These are phyloP conservation scores for Saxophila tyrrhenica DNA, from an alignment of 495 filamentous ascomycete genomes.

Conservation along the genomic window DNA sequence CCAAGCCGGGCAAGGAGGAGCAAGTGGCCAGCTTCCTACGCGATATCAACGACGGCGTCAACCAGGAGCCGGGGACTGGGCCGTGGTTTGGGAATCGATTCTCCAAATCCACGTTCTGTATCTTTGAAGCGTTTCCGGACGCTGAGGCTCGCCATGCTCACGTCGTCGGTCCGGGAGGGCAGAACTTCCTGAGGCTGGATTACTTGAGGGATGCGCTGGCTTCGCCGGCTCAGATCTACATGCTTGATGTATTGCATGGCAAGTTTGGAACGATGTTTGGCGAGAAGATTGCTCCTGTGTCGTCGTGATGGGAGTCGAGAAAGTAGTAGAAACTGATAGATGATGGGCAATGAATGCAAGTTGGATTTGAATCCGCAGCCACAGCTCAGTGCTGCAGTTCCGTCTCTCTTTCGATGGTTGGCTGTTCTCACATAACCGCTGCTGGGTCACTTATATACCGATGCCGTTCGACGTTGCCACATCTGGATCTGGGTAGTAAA, in stretches of 20 bases:
- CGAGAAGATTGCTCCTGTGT: neutral
- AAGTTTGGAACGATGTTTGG: neutral
- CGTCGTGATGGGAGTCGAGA: too few species aligned
- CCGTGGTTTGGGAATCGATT: neutral
- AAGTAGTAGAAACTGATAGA: too few species aligned
- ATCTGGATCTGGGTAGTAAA: conserved; percentile 15
- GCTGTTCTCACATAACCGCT: neutral
- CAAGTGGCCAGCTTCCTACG: neutral
- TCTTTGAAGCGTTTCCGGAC: conserved; percentile 1
- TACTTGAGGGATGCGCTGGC: neutral
- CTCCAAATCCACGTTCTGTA: neutral
- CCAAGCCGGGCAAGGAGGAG: neutral
- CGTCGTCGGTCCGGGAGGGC: neutral
- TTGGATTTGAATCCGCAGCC: too few species aligned
- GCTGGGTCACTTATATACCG: too few species aligned
- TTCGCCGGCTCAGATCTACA: neutral
- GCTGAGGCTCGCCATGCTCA: neutral
- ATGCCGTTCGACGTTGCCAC: neutral
- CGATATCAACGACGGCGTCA: neutral
- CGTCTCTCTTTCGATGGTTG: neutral
- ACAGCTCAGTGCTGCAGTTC: neutral
- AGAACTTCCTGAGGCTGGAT: neutral
- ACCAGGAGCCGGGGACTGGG: neutral
- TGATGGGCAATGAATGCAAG: too few species aligned
- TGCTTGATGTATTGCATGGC: neutral